Evolutionary conservation across 176 grass and related monocot genomes (phyloP), one percentile per base, ranked within the genome.

Genomic region (Melocanna baccifera): DNA sequence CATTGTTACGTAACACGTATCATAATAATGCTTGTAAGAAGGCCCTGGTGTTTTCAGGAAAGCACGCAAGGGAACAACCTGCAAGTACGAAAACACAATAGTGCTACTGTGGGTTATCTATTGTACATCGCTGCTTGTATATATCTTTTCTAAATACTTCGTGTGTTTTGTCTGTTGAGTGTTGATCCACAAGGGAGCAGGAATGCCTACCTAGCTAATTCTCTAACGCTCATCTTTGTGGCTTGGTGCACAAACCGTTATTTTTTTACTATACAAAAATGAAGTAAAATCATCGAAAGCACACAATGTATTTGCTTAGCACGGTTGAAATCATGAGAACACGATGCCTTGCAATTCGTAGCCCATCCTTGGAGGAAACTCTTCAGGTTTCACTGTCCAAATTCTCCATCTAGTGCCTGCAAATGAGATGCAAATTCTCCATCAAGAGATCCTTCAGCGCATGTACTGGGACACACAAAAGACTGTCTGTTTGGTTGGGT

Each of bases 141-240:
- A 22, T 61, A 46, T 0, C 57, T 70, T 71, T 30, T 28, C 73
- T 46, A 59, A n/a, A 40, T 41, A 65, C 32, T 18, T 15, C 15
- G 7, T 42, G 9, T 77, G 59, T 47, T 61, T 53, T 15, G 15
- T 48, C 26, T 22, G 12, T 20, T 6, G 14, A 22, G 28, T 62
- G 41, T 39, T 25, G 58, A 80, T 29, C 69, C 62, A 62, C 89
- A 61, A 62, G 51, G 59, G 75, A 61, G 76, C 69, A 61, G 34
- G 83, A 62, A 80, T 80, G 48, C 52, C 89, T 91, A 87, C 52
- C 89, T 91, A 80, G 34, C 89, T 87, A 91, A 67, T 36, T 8
- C 46, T 46, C 69, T 83, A 79, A 16, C 36, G 62, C 75, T 75
- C 85, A 84, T 61, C 68, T 65, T 58, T 73, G 51, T 29, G 47